phyloP scores from a whole-genome alignment of 2,329 filamentous ascomycete genomes.

The Alternaria triticina region DNA sequence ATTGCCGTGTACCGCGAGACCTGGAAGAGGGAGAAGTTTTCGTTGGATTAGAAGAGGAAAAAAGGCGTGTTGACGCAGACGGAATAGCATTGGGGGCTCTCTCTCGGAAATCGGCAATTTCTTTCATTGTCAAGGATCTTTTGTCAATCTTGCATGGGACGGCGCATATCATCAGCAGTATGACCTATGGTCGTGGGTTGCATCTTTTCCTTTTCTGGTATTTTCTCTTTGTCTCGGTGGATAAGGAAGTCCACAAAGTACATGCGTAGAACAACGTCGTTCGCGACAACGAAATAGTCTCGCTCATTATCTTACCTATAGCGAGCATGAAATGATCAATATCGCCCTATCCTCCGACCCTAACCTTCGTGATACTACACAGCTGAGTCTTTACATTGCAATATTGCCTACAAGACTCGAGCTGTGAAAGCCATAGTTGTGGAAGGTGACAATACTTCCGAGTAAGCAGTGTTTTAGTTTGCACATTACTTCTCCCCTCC shows the following conservation, averaged over 20 bases:
- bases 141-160: not conserved
- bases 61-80: not conserved
- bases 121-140: not conserved
- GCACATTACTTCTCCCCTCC: not conserved
- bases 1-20: conserved; percentile 39
- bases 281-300: not conserved
- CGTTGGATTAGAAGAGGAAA: conserved; percentile 13
- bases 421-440: not conserved
- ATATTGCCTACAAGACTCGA: not conserved
- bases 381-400: not conserved
- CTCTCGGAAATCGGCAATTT: not conserved
- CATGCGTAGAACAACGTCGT: not conserved
- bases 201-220: not conserved
- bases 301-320: not conserved
- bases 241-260: not conserved
- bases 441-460: not conserved
- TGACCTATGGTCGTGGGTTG: conserved; percentile 6
- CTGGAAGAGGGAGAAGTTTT: conserved; percentile 39
- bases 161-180: conserved; percentile 7
- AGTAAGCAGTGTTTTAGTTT: not conserved
- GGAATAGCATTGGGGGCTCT: not conserved
- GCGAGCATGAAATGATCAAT: not conserved
- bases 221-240: not conserved
- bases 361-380: not conserved
- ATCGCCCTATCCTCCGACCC: not conserved